A percentile compares a stretch with the other conserved stretches of the same genome.
These are phyloP conservation scores for Onygenales sp. DNA, from an alignment of 2,329 filamentous ascomycete species.

Conservation along the genomic window DNA sequence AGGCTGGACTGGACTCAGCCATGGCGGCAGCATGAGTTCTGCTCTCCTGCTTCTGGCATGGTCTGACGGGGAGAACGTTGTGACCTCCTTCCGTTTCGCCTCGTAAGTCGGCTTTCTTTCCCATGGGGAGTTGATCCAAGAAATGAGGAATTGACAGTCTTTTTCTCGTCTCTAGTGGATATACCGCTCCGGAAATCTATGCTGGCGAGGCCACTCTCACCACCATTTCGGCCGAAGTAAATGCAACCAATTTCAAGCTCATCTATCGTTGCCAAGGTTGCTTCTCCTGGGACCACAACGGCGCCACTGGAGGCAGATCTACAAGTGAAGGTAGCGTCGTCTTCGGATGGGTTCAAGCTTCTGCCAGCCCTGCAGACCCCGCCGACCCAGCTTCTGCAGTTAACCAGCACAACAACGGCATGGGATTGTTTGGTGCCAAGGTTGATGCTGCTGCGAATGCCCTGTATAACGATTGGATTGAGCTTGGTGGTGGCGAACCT, in stretches of 20 bases:
- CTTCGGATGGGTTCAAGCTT: constrained; percentile 49
- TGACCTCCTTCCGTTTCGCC: constrained; percentile 50
- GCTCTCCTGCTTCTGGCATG: constrained; percentile 51
- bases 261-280: constrained; percentile 58
- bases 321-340: constrained; percentile 39
- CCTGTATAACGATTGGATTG: constrained; percentile 23
- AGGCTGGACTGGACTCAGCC: constrained; percentile 51
- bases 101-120: constrained; percentile 20
- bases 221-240: constrained; percentile 50
- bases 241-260: constrained; percentile 49
- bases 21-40: constrained; percentile 50
- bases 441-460: constrained; percentile 36
- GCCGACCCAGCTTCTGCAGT: constrained; percentile 38
- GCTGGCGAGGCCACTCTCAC: constrained; percentile 53
- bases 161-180: constrained; percentile 34
- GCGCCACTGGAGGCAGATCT: constrained; percentile 33
- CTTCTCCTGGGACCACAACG: constrained; percentile 44
- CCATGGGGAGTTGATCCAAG: neutral
- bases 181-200: constrained; percentile 50
- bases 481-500: constrained; percentile 16
- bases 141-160: neutral
- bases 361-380: constrained; percentile 30
- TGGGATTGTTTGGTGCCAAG: constrained; percentile 43
- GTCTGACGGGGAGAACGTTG: constrained; percentile 43
- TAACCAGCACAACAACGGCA: constrained; percentile 47